A percentile compares a stretch with the other conserved stretches of the same genome.
Conservation (phyloP, 176 grass and related monocot genomes). For the Hyparrhenia diplandra region DNA sequence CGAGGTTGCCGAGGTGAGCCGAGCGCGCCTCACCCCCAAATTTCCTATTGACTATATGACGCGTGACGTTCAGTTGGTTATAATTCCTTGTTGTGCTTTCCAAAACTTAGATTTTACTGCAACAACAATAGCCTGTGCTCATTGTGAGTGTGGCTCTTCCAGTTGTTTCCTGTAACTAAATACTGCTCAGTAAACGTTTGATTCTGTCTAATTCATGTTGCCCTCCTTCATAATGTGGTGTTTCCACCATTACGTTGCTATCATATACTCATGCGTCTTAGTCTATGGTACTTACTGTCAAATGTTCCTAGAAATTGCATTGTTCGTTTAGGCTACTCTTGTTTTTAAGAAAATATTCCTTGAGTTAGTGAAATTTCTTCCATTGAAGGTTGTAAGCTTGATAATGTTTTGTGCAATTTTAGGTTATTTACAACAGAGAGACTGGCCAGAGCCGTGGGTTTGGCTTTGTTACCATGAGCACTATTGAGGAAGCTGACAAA, state of each 20-base stretch:
- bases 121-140: background rate
- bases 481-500: slow-evolving; percentile 78
- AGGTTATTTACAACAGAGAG: slow-evolving; percentile 72
- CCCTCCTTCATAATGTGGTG: too few relatives aligned
- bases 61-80: background rate
- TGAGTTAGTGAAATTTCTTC: background rate
- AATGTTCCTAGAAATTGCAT: background rate
- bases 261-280: background rate
- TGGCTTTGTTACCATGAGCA: slow-evolving; percentile 84
- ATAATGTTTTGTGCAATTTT: background rate
- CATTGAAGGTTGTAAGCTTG: background rate
- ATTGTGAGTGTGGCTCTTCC: background rate
- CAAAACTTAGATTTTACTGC: background rate
- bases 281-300: background rate
- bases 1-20: slow-evolving; percentile 79
- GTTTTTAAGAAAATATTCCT: background rate
- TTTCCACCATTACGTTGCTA: background rate
- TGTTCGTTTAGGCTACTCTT: background rate
- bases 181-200: background rate
- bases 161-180: background rate
- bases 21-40: background rate
- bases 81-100: background rate
- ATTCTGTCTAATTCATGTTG: too few relatives aligned
- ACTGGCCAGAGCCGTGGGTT: slow-evolving; percentile 70
- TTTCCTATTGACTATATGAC: background rate